phyloP scores from a whole-genome alignment of 208 protist genomes.

The Trypanosoma cruzi region DNA sequence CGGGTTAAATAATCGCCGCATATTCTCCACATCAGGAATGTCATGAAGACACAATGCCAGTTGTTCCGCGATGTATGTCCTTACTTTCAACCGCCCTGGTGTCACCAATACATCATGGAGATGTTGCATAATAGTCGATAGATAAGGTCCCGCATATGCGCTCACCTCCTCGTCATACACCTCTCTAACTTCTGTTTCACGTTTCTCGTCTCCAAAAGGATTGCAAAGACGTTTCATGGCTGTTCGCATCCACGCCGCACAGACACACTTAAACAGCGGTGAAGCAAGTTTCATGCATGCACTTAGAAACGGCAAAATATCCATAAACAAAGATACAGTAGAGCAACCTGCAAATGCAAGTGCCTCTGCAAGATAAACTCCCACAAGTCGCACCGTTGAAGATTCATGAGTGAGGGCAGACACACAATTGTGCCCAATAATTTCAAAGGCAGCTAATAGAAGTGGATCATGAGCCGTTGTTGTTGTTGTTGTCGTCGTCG shows the following conservation, averaged over 20 bases:
- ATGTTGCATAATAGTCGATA: slow-evolving; percentile 1
- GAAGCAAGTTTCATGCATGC: neutral
- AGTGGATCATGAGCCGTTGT: slow-evolving; percentile 13
- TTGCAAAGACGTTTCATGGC: slow-evolving; percentile 10
- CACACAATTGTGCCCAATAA: slow-evolving; percentile 31
- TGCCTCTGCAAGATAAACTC: slow-evolving; percentile 33
- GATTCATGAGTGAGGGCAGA: slow-evolving; percentile 36
- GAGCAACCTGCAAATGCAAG: slow-evolving; percentile 24
- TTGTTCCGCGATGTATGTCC: slow-evolving; percentile 26
- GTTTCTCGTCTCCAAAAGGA: neutral
- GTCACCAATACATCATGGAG: slow-evolving; percentile 1
- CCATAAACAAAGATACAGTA: slow-evolving; percentile 19
- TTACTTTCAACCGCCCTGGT: neutral
- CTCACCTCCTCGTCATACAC: slow-evolving; percentile 1
- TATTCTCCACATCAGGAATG: slow-evolving; percentile 5
- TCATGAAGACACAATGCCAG: slow-evolving; percentile 19
- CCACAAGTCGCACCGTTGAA: slow-evolving; percentile 36
- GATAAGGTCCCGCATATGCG: neutral
- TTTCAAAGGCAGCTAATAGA: slow-evolving; percentile 10
- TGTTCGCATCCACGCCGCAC: slow-evolving; percentile 13
- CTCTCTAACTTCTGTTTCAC: neutral
- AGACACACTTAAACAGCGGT: slow-evolving; percentile 17
- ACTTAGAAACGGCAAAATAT: slow-evolving; percentile 39
- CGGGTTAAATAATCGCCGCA: neutral
- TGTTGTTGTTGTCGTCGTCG: neutral